Conservation (phyloP, 2,329 filamentous ascomycete species). For the Hymenoscyphus linearis region DNA sequence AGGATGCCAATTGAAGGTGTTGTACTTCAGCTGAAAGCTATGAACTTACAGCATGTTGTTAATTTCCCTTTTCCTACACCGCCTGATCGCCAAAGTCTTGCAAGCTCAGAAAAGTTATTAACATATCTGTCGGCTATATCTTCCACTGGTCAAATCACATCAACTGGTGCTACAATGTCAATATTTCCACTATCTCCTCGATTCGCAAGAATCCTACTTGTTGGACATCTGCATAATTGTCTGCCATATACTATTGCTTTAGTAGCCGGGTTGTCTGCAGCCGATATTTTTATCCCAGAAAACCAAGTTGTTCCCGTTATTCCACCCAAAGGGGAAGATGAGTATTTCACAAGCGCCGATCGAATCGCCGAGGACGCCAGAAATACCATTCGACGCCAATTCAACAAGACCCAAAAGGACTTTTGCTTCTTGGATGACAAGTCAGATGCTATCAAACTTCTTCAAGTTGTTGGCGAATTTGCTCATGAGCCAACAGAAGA, state of each 20-base stretch:
- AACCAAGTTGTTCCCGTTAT: constrained; percentile 64
- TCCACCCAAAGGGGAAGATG: constrained; percentile 44
- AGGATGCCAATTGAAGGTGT: constrained; percentile 90
- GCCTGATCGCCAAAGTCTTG: constrained; percentile 69
- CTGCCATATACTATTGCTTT: constrained; percentile 82
- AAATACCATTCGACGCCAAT: constrained; percentile 55
- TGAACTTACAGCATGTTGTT: constrained; percentile 83
- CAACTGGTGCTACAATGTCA: constrained; percentile 77
- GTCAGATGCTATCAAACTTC: constrained; percentile 83
- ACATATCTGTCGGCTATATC: constrained; percentile 80
- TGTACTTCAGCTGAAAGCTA: constrained; percentile 88
- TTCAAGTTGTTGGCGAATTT: constrained; percentile 85
- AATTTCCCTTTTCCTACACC: constrained; percentile 96
- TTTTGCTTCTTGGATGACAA: constrained; percentile 77
- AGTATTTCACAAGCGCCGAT: constrained; percentile 58
- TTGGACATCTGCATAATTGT: constrained; percentile 77
- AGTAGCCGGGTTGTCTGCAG: constrained; percentile 81
- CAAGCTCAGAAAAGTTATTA: constrained; percentile 79
- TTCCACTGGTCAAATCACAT: constrained; percentile 67
- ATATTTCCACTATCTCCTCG: constrained; percentile 86
- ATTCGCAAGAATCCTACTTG: constrained; percentile 85
- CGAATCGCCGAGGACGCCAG: constrained; percentile 66
- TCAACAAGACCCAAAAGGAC: constrained; percentile 68
- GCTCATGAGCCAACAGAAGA: constrained; percentile 64
- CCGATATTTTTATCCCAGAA: constrained; percentile 81